These are phyloP conservation scores for Glaciozyma martinii DNA, from an alignment of 768 basidiomycete genomes.

Conservation along the genomic window DNA sequence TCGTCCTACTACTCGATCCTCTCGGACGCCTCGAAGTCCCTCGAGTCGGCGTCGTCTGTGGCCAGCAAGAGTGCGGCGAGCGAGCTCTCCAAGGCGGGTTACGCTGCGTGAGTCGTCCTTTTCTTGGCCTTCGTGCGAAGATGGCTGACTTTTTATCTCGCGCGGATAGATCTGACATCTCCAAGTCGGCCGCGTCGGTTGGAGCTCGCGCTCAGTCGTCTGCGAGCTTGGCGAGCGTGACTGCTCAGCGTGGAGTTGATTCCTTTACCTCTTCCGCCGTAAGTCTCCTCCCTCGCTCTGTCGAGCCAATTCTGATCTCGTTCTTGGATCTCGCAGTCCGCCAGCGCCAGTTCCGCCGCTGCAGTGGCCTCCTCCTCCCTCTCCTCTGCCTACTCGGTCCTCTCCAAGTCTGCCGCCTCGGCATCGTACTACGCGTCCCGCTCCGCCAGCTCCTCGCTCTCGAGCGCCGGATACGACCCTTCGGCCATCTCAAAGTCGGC, in stretches of 20 bases:
- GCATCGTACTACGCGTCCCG: not conserved
- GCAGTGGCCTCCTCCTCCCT: slow-evolving; percentile 4
- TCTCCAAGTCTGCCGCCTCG: slow-evolving; percentile 17
- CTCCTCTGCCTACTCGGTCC: slow-evolving; percentile 12
- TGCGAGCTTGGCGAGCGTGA: slow-evolving; percentile 35
- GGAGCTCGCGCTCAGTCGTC: slow-evolving; percentile 18
- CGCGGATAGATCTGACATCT: not conserved
- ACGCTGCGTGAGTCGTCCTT: not conserved
- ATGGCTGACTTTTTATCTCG: no score
- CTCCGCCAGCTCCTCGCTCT: slow-evolving; percentile 5
- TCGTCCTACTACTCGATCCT: slow-evolving; percentile 6
- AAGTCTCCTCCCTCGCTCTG: not conserved
- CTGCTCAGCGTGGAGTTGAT: not conserved
- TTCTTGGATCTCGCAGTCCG: not conserved
- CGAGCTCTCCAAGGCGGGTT: not conserved
- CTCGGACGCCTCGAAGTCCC: not conserved
- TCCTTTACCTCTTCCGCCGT: slow-evolving; percentile 7
- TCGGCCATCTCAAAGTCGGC: slow-evolving; percentile 26
- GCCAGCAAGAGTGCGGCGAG: not conserved
- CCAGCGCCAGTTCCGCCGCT: slow-evolving; percentile 2
- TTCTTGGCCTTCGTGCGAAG: no score
- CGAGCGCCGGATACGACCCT: slow-evolving; percentile 20
- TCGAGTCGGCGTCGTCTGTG: not conserved
- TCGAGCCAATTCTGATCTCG: not conserved
- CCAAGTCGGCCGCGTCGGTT: slow-evolving; percentile 34